These are phyloP conservation scores for Phylloporus sp. DNA, from an alignment of 768 basidiomycete species.

Conservation along the genomic window DNA sequence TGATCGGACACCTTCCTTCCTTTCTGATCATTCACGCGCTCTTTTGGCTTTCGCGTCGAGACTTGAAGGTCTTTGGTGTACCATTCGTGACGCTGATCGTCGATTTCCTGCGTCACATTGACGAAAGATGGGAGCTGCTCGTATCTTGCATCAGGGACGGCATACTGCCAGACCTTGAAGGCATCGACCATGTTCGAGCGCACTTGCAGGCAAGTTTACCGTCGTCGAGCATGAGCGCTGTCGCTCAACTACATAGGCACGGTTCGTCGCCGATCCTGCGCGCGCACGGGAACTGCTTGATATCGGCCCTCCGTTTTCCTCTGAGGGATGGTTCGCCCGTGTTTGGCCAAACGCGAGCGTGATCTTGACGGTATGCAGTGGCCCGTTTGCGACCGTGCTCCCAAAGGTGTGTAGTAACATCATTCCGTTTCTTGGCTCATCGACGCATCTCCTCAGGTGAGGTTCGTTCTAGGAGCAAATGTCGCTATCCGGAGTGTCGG, in stretches of 20 bases:
- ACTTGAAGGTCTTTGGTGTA: neutral
- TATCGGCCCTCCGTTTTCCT: constrained; percentile 11
- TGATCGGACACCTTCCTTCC: constrained; percentile 11
- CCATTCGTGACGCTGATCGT: constrained; percentile 3
- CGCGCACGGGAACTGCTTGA: constrained; percentile 18
- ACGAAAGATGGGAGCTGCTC: constrained; percentile 9
- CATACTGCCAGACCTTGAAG: constrained; percentile 12
- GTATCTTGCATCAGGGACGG: constrained; percentile 14
- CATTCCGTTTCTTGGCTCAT: neutral
- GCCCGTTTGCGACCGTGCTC: constrained; percentile 6
- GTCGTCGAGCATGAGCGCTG: no score
- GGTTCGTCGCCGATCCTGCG: constrained; percentile 8
- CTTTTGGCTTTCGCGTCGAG: constrained; percentile 12
- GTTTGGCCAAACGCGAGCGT: constrained; percentile 13
- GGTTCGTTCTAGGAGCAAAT: constrained; percentile 11
- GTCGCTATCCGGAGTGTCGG: neutral
- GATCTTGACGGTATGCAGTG: constrained; percentile 7
- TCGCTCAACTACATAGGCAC: constrained; percentile 2
- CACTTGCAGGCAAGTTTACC: constrained; percentile 10
- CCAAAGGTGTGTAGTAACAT: constrained; percentile 8
- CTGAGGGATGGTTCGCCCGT: constrained; percentile 13
- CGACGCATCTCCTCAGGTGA: constrained; percentile 5
- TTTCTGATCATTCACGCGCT: constrained; percentile 18
- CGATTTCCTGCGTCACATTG: neutral
- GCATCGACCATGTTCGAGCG: constrained; percentile 6